phyloP scores from a whole-genome alignment of 164 flowering plant species.

The Vitis cinerea region DNA sequence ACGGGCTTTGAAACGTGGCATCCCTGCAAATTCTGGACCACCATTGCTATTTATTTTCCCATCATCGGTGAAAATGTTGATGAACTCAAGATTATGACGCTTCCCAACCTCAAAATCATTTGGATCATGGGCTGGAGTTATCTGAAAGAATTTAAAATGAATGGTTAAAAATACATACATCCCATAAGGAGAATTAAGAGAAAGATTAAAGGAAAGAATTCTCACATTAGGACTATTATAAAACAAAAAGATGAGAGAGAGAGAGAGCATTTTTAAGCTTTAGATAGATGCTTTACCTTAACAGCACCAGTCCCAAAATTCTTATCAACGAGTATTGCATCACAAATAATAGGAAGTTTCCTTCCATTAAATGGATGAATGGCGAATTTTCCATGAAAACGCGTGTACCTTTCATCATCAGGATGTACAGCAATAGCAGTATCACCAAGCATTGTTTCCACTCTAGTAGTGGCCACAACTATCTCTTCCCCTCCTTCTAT shows the following conservation, averaged over 20 bases:
- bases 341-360: constrained; percentile 82
- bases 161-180: neutral
- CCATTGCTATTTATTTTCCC: constrained; percentile 90
- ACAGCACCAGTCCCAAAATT: constrained; percentile 96
- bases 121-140: constrained; percentile 98
- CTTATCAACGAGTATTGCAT: constrained; percentile 80
- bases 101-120: constrained; percentile 98
- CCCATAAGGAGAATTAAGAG: neutral
- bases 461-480: constrained; percentile 95
- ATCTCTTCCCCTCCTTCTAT: constrained; percentile 78
- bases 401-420: constrained; percentile 68
- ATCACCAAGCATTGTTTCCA: constrained; percentile 99
- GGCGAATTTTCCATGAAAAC: constrained; percentile 84
- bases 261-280: neutral
- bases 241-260: too few relatives aligned
- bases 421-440: constrained; percentile 97
- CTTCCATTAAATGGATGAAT: constrained; percentile 94
- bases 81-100: constrained; percentile 81
- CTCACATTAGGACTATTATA: too few relatives aligned
- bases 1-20: constrained; percentile 94
- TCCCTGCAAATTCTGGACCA: constrained; percentile 73
- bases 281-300: constrained; percentile 48
- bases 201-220: too few relatives aligned
- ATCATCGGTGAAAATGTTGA: constrained; percentile 92
- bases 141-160: constrained; percentile 41